Evolutionary conservation across 495 filamentous ascomycete genomes (phyloP).

Genomic region (Acidiella bohemica): DNA sequence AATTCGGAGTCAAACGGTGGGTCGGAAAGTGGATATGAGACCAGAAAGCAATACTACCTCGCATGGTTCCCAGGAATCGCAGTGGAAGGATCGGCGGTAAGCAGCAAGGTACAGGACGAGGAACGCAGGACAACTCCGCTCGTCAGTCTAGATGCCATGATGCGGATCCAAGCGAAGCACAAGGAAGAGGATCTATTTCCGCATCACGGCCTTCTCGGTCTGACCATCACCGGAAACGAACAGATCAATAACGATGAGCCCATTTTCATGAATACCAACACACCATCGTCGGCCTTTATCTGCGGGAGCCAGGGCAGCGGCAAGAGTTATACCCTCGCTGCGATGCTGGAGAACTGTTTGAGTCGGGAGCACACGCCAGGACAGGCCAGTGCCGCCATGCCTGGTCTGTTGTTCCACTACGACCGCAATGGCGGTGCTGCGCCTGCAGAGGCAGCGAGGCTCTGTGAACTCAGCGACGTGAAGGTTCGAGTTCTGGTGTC

Average conservation of each 20-base stretch:
- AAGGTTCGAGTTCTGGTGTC: constrained; percentile 51
- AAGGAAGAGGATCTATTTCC: constrained; percentile 4
- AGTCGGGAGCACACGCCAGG: constrained; percentile 30
- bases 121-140: constrained; percentile 11
- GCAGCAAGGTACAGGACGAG: neutral
- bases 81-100: neutral
- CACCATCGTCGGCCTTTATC: constrained; percentile 58
- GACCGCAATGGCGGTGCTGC: constrained; percentile 40
- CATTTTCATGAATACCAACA: constrained; percentile 51
- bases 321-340: constrained; percentile 61
- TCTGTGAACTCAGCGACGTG: constrained; percentile 42
- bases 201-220: constrained; percentile 16
- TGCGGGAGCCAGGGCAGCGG: constrained; percentile 67
- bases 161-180: neutral
- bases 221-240: neutral
- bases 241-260: neutral
- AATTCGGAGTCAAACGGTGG: too few relatives aligned
- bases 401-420: constrained; percentile 58
- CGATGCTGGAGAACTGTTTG: constrained; percentile 54
- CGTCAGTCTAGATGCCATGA: constrained; percentile 4
- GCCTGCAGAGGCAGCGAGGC: constrained; percentile 53
- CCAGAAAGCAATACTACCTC: neutral
- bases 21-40: too few relatives aligned
- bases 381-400: constrained; percentile 37
- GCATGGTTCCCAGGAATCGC: neutral